Evolutionary conservation across 108 stramenopile species (phyloP).

Genomic region (Cylindrotheca closterium): DNA sequence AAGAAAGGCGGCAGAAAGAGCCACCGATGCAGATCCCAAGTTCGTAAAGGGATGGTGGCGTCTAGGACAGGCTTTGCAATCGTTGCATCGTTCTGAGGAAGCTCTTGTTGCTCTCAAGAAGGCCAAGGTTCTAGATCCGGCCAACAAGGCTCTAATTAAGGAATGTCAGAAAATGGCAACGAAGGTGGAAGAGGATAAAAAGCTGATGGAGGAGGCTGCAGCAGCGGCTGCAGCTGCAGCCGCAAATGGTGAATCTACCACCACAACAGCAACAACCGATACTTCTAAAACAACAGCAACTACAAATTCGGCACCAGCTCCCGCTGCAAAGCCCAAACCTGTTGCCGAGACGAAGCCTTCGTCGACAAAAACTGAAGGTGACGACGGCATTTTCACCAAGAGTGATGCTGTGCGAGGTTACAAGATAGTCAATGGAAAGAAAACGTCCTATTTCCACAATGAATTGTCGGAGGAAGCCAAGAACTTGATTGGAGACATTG

Average conservation of each 20-base stretch:
- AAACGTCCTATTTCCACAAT: slow-evolving; percentile 95
- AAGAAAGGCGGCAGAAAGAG: slow-evolving; percentile 43
- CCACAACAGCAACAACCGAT: slow-evolving; percentile 3
- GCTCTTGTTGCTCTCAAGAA: slow-evolving; percentile 61
- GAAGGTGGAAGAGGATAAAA: slow-evolving; percentile 51
- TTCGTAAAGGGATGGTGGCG: slow-evolving; percentile 87
- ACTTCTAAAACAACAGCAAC: slow-evolving; percentile 5
- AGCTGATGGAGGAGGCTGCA: slow-evolving; percentile 30
- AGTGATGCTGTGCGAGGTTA: slow-evolving; percentile 91
- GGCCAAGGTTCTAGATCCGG: slow-evolving; percentile 60
- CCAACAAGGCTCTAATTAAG: slow-evolving; percentile 72
- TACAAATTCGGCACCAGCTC: neutral
- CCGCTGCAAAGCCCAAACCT: neutral
- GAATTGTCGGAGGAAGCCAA: slow-evolving; percentile 93
- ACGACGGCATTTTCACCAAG: slow-evolving; percentile 60
- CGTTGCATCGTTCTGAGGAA: slow-evolving; percentile 40
- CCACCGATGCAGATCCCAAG: slow-evolving; percentile 50
- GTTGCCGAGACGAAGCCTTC: slow-evolving; percentile 6
- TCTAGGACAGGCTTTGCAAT: slow-evolving; percentile 59
- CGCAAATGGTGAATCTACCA: slow-evolving; percentile 9
- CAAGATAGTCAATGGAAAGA: slow-evolving; percentile 94
- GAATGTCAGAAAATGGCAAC: slow-evolving; percentile 45
- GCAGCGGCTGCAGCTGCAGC: slow-evolving; percentile 7
- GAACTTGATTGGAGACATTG: slow-evolving; percentile 91
- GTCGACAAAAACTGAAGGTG: slow-evolving; percentile 13